Percentiles rank a stretch among this genome's conserved stretches.
These are phyloP conservation scores for Allium fistulosum DNA, from an alignment of 106 monocot species.

Conservation along the genomic window DNA sequence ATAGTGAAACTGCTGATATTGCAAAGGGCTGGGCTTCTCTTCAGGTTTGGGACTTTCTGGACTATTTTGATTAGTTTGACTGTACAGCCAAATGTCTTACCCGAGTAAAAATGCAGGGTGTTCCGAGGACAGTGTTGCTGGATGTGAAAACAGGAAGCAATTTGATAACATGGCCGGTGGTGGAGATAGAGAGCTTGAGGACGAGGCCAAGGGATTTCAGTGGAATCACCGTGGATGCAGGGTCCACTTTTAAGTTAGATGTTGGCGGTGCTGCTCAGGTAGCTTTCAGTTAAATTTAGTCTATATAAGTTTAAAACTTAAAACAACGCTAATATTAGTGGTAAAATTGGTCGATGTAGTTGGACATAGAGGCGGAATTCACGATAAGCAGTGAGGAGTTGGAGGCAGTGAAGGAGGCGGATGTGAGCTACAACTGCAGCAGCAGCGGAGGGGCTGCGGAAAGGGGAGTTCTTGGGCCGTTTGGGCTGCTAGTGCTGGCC, in stretches of 20 bases:
- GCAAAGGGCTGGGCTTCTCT: constrained; percentile 63
- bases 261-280: constrained; percentile 41
- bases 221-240: constrained; percentile 17
- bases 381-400: constrained; percentile 17
- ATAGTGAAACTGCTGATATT: constrained; percentile 47
- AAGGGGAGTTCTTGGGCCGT: constrained; percentile 43
- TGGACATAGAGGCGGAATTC: constrained; percentile 44
- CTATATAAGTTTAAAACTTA: no score
- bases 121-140: constrained; percentile 49
- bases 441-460: constrained; percentile 35
- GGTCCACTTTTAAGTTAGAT: constrained; percentile 37
- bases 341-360: not conserved
- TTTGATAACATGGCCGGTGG: constrained; percentile 57
- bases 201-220: constrained; percentile 10
- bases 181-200: constrained; percentile 50
- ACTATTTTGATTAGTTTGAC: no score
- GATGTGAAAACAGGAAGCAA: constrained; percentile 44
- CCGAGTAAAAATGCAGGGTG: constrained; percentile 13
- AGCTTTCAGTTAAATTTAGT: not conserved
- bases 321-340: no score
- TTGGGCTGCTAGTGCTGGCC: constrained; percentile 57
- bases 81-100: no score
- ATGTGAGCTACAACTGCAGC: constrained; percentile 58
- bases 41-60: constrained; percentile 18
- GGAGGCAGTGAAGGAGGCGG: constrained; percentile 17